These are phyloP conservation scores for Colletotrichum camelliae DNA, from an alignment of 2,329 filamentous ascomycete genomes.

Conservation along the genomic window DNA sequence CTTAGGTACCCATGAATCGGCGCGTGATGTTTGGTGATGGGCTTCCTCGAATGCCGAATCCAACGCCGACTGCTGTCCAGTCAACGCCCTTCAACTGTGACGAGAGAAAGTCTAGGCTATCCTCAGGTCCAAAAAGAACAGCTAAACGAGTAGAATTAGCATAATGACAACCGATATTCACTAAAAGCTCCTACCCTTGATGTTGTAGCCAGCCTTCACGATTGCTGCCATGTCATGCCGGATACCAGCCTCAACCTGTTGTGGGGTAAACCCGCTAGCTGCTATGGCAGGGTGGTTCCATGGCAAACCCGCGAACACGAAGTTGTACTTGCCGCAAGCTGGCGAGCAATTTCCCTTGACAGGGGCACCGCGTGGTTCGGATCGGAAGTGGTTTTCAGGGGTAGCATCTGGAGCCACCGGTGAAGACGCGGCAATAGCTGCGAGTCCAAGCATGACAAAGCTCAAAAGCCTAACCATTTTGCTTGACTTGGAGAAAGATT, in stretches of 20 bases:
- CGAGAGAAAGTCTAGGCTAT: neutral
- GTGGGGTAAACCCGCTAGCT: constrained; percentile 6
- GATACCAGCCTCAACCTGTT: constrained; percentile 15
- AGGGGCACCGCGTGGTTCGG: neutral
- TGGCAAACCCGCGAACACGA: constrained; percentile 10
- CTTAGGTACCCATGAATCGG: neutral
- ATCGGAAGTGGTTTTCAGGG: neutral
- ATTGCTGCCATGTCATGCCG: constrained; percentile 4
- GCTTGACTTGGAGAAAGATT: neutral
- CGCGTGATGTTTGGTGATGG: constrained; percentile 5
- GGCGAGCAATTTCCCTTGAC: neutral
- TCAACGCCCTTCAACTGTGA: neutral
- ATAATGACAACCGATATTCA: neutral
- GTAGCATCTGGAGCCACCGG: neutral
- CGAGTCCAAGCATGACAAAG: neutral
- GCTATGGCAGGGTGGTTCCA: constrained; percentile 12
- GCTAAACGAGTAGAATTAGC: neutral
- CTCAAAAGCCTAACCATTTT: neutral
- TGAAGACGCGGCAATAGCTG: neutral
- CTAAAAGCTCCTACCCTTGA: neutral
- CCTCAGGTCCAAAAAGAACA: constrained; percentile 6
- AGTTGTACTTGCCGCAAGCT: neutral
- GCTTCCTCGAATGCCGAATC: constrained; percentile 10
- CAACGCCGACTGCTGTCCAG: constrained; percentile 12
- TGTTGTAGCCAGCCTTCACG: constrained; percentile 12